Evolutionary conservation across 345 rosid species (phyloP), one percentile per base, ranked within the genome.

Genomic region (Gossypium bickii): DNA sequence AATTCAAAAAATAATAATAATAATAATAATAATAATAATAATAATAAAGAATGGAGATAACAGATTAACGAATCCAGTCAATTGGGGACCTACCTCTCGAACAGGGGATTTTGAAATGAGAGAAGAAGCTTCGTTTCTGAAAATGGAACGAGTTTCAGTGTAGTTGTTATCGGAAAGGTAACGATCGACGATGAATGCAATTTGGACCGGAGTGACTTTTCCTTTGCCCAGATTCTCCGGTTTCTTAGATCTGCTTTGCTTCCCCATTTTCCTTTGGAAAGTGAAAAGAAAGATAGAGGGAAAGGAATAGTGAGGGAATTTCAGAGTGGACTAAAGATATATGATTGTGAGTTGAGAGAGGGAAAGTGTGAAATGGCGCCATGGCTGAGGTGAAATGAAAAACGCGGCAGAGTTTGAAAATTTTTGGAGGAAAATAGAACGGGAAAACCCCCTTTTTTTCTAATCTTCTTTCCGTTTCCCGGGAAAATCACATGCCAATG

Each of bases 141-240:
- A 91, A 52, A 71, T 70, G 4, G 83, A 75, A 18, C 94, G 92
- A 29, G 89, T 90, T 55, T 87, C 79, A 0, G 87, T 49, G 83
- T 84, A 91, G 57, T 77, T 83, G 82, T 87, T 91, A 70, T 93
- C 97, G 71, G 67, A 76, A 72, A 95, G 99, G 78, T 93, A 95
- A 8, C 94, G 87, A 65, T 95, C 98, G 3, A 93, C 93, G 56
- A 95, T 86, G 83, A 86, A 95, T 2, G 99, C 97, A 15, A 91
- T 77, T 74, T 95, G 99, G 53, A 85, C 83, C 0, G 91, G 96
- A 7, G 97, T 93, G 0, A 93, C 90, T 76, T 87, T 80, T 2
- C 96, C 94, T 15, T 85, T 91, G 45, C 89, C 97, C 20, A 85
- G 64, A n/a, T 58, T 70, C 1, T 82, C 80, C 1, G 81, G 43